phyloP scores from a whole-genome alignment of 768 basidiomycete species.

The Chiua virens region DNA sequence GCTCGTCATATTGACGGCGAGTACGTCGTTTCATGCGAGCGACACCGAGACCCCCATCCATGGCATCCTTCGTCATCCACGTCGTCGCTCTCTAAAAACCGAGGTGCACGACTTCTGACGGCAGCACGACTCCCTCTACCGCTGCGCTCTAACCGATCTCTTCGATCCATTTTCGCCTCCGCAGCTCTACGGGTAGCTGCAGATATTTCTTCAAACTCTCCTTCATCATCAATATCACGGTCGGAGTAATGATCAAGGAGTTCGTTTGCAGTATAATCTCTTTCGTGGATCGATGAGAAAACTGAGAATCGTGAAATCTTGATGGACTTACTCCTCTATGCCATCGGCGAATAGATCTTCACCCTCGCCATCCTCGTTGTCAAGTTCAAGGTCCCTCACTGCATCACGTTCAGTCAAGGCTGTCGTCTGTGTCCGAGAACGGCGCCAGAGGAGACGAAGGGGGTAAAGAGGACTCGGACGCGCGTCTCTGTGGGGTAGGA shows the following conservation, averaged over 20 bases:
- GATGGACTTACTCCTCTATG: slow-evolving; percentile 60
- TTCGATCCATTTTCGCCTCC: slow-evolving; percentile 83
- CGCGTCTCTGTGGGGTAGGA: slow-evolving; percentile 48
- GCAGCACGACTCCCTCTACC: slow-evolving; percentile 76
- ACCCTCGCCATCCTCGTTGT: slow-evolving; percentile 76
- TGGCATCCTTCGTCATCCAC: slow-evolving; percentile 73
- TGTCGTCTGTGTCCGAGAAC: slow-evolving; percentile 88
- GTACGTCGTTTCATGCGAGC: slow-evolving; percentile 78
- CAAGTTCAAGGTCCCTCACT: slow-evolving; percentile 64
- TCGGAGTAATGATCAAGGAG: slow-evolving; percentile 86
- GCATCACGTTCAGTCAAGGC: slow-evolving; percentile 69
- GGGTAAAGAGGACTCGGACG: slow-evolving; percentile 74
- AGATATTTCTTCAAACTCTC: slow-evolving; percentile 66
- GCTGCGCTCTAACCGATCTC: slow-evolving; percentile 73
- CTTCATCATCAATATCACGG: slow-evolving; percentile 82
- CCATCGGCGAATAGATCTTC: slow-evolving; percentile 92
- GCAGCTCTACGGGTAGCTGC: slow-evolving; percentile 73
- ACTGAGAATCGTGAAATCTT: slow-evolving; percentile 2
- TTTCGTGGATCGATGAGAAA: slow-evolving; percentile 27
- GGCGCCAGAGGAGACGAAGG: slow-evolving; percentile 82
- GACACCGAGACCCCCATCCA: slow-evolving; percentile 64
- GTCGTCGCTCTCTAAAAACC: slow-evolving; percentile 84
- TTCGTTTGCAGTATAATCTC: slow-evolving; percentile 85
- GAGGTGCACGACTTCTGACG: slow-evolving; percentile 77
- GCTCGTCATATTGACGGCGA: slow-evolving; percentile 92